Percentiles rank a stretch among this genome's conserved stretches.
phyloP scores from a whole-genome alignment of 2,329 filamentous ascomycete species.

The Coleophoma cylindrospora region DNA sequence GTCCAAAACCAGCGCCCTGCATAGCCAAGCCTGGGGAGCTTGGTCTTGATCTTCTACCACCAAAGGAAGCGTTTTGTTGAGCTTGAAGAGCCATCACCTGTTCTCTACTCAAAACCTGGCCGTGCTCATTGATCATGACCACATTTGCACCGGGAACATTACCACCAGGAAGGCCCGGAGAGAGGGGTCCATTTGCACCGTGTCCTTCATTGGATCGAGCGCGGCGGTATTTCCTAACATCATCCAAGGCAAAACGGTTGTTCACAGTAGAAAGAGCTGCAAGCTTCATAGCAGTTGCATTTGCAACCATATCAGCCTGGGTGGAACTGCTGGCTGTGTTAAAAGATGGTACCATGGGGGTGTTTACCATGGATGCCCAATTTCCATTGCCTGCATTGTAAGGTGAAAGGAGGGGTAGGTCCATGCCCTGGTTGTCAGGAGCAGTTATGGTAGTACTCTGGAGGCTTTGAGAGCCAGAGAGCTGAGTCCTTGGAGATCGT shows the following conservation, averaged over 20 bases:
- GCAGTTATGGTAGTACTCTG: slow-evolving; percentile 80
- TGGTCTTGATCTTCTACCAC: slow-evolving; percentile 74
- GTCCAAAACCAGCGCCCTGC: slow-evolving; percentile 59
- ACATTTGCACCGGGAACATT: slow-evolving; percentile 69
- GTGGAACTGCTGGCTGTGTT: slow-evolving; percentile 45
- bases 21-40: slow-evolving; percentile 84
- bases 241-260: slow-evolving; percentile 94
- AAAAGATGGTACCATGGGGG: slow-evolving; percentile 89
- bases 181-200: slow-evolving; percentile 52
- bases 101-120: slow-evolving; percentile 79
- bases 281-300: slow-evolving; percentile 98
- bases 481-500: slow-evolving; percentile 71
- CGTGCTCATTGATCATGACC: slow-evolving; percentile 92
- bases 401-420: slow-evolving; percentile 82
- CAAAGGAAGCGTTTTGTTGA: slow-evolving; percentile 51
- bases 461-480: slow-evolving; percentile 64
- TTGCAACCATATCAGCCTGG: slow-evolving; percentile 97
- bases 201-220: slow-evolving; percentile 82
- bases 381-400: slow-evolving; percentile 77
- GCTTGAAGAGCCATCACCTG: slow-evolving; percentile 79
- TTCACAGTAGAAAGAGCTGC: slow-evolving; percentile 96
- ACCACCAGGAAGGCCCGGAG: slow-evolving; percentile 58
- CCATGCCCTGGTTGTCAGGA: slow-evolving; percentile 60
- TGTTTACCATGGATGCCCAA: slow-evolving; percentile 99
- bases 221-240: slow-evolving; percentile 93